Base-by-base conservation (phyloP, 495 filamentous ascomycete species). In the Aspergillus haitiensis region DNA sequence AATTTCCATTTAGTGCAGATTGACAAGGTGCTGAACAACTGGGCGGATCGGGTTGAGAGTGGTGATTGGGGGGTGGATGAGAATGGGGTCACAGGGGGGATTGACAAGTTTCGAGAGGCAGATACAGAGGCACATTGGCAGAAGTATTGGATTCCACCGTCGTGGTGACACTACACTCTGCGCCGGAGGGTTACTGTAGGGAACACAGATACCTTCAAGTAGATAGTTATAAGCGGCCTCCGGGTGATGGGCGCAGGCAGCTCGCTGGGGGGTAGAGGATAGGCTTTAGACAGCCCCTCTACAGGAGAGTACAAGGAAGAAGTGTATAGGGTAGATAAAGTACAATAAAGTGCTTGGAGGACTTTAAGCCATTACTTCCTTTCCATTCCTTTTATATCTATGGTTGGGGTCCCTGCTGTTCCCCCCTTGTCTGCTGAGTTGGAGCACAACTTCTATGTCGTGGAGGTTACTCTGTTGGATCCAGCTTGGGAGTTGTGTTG, bases 31-130 rank as follows among this genome's bases (percentile, higher is more conserved):
- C 40, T 62, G 39, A 39, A 58, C 13, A 63, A 55, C 37, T 81
- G 73, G 76, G 59, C 63, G 13, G 64, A 67, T 37, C 51, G 76
- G 60, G 69, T 79, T 46, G 76, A 75, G 35, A 49, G 46, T 52
- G 77, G 74, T 12, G 44, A 73, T 39, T 78, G 76, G 77, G 62
- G 63, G 39, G 76, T 81, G 47, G 73, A 72, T 31, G 51, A 60
- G 37, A 50, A 76, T 33, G 74, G 77, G 2, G 72, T 81, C 7
- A 47, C 68, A 47, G 74, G 75, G 21, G 66, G 52, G 12, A 73
- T 81, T 59, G 72, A 76, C 45, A 70, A 58, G 42, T 79, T 79
- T 59, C 58, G 50, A 50, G 70, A 80, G 45, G 76, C 77, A 33
- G 66, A 71, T 54, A 59, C 48, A 6, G 63, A 65, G 39, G 64